Evolutionary conservation across 2,329 filamentous ascomycete genomes (phyloP).

Genomic region (Xylaria sp.): DNA sequence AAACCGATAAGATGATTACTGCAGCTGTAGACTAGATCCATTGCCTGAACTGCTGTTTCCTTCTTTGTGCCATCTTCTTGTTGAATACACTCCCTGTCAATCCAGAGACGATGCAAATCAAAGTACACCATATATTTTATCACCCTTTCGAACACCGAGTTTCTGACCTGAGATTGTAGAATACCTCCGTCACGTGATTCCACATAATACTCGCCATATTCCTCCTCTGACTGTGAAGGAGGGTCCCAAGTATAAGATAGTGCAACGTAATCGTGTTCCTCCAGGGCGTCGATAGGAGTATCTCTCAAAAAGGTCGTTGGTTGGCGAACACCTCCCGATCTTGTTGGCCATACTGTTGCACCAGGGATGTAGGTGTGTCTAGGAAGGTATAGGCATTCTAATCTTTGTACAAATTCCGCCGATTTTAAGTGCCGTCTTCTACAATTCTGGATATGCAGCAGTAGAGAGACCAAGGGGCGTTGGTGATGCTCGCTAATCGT

Average conservation of each 20-base stretch:
- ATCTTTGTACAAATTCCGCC: too few relatives aligned
- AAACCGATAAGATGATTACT: constrained; percentile 28
- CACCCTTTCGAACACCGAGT: constrained; percentile 23
- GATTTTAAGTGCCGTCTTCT: too few relatives aligned
- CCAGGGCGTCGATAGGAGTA: too few relatives aligned
- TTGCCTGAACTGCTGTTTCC: constrained; percentile 14
- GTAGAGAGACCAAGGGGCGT: too few relatives aligned
- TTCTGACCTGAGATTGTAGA: constrained; percentile 17
- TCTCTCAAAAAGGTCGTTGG: too few relatives aligned
- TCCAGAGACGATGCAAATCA: constrained; percentile 18
- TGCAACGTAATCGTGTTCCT: constrained; percentile 17
- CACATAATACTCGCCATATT: not conserved
- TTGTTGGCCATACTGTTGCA: too few relatives aligned
- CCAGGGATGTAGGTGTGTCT: too few relatives aligned
- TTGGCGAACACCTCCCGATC: too few relatives aligned
- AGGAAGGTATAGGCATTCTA: too few relatives aligned
- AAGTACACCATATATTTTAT: constrained; percentile 23
- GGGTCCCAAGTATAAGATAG: constrained; percentile 9
- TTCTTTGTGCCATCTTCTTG: constrained; percentile 16
- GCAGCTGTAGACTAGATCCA: constrained; percentile 28
- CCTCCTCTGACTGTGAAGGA: not conserved
- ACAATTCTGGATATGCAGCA: too few relatives aligned
- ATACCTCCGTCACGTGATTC: not conserved
- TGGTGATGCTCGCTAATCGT: too few relatives aligned
- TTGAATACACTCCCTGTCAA: constrained; percentile 30